Evolutionary conservation across 768 basidiomycete genomes (phyloP).

Genomic region (Hericium erinaceus): DNA sequence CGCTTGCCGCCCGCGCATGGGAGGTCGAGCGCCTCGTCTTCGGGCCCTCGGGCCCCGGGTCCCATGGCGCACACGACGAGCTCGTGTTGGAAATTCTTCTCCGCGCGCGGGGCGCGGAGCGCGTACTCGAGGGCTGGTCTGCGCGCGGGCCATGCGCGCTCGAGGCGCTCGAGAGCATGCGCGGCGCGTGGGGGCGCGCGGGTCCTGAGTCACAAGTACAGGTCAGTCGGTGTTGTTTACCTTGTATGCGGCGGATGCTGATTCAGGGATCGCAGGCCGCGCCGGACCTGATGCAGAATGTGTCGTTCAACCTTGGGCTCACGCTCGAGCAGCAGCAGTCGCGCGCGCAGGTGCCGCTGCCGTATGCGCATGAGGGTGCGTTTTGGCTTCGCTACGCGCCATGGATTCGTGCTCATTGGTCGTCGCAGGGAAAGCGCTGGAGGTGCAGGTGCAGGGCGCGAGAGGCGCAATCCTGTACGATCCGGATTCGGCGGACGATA

Average conservation of each 20-base stretch:
- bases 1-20: constrained; percentile 49
- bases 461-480: constrained; percentile 70
- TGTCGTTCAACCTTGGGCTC: constrained; percentile 84
- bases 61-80: constrained; percentile 32
- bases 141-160: constrained; percentile 34
- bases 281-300: constrained; percentile 54
- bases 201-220: neutral
- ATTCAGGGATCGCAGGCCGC: constrained; percentile 20
- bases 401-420: neutral
- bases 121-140: constrained; percentile 56
- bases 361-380: constrained; percentile 81
- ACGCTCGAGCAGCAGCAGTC: constrained; percentile 76
- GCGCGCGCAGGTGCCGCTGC: constrained; percentile 75
- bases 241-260: neutral
- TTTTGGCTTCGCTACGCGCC: neutral
- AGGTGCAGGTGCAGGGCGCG: constrained; percentile 18
- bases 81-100: constrained; percentile 55
- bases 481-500: constrained; percentile 88
- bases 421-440: constrained; percentile 26
- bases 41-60: constrained; percentile 43
- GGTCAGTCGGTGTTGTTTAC: constrained; percentile 5
- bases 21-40: constrained; percentile 56
- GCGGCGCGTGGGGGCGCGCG: constrained; percentile 35
- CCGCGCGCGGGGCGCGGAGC: constrained; percentile 48
- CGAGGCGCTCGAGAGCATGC: constrained; percentile 42